Base-by-base conservation (phyloP, 2,329 filamentous ascomycete genomes). In the Cryphonectria parasitica region DNA sequence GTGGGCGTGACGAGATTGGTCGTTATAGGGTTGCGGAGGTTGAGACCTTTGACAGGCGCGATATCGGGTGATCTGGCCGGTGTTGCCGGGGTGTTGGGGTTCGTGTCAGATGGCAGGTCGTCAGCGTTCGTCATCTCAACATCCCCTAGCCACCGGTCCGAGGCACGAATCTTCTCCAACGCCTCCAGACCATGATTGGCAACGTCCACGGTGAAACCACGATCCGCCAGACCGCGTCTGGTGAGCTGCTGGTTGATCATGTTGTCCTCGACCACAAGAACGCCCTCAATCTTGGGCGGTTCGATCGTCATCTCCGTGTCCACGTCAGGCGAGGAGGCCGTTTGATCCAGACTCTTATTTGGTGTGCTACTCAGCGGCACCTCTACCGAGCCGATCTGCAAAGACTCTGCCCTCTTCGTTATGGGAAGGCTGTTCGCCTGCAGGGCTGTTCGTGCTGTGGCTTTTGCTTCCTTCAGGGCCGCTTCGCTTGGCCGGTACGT, bases 261-360 rank as follows among this genome's bases (percentile, higher is more conserved):
- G 74, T 90, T 90, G 75, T 90, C 88, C 75, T 90, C 88, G 3
- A 89, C 87, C 0, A 90, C 80, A 7, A 90, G 80, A 15, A 90
- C 80, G 36, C 82, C 79, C 45, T 80, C 79, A 28, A 84, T 79
- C 34, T 75, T 73, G n/a, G 75, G 74, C 1, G 67, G 64, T 31
- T 74, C 64, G 17, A 36, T 60, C n/a, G 28, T 56, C 22, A 49
- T n/a, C 25, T 72, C 69, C 7, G 69, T 49, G 43, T 66, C 67
- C 11, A 43, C 19, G 17, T 68, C 66, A 19, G 66, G 65, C 19
- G 68, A 68, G 13, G 61, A 58, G 22, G 52, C 67, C 36, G 39
- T 10, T 31, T 61, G 41, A 10, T 69, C 69, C 8, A 67, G 10
- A 5, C 62, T 43, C 43, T 69, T 71, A 28, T 56, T 69, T 13